Percentiles rank a stretch among this genome's conserved stretches.
phyloP scores from a whole-genome alignment of 1,139 yeast species.

The Geotrichum europaeum region DNA sequence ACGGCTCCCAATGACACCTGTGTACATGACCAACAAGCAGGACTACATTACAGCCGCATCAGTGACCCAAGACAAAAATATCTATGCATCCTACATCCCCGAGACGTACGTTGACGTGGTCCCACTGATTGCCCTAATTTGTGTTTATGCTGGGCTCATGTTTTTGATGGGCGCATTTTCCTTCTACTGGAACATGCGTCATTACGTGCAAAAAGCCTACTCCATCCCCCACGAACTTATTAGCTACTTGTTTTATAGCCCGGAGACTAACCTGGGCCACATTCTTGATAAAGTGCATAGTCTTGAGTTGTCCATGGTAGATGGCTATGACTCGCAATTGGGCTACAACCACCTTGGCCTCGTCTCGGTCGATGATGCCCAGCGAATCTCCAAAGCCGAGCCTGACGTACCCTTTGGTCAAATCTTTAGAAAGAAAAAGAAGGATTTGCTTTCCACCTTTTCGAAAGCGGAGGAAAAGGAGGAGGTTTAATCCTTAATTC shows the following conservation, averaged over 20 bases:
- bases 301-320: constrained; percentile 12
- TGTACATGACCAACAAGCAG: constrained; percentile 3
- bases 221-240: constrained; percentile 11
- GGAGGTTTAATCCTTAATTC: neutral
- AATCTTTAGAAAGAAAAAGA: neutral
- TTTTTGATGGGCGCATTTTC: neutral
- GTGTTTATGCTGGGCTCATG: neutral
- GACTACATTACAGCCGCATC: constrained; percentile 15
- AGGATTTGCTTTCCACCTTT: neutral
- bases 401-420: constrained; percentile 18
- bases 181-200: constrained; percentile 6
- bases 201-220: constrained; percentile 9
- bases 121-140: constrained; percentile 9
- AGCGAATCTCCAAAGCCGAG: constrained; percentile 8
- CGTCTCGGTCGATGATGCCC: constrained; percentile 13
- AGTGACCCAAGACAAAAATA: neutral
- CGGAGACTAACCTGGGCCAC: constrained; percentile 10
- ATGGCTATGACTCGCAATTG: constrained; percentile 15
- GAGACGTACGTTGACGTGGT: constrained; percentile 15
- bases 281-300: constrained; percentile 5
- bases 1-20: constrained; percentile 13
- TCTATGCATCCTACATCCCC: constrained; percentile 7
- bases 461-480: neutral
- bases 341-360: constrained; percentile 17
- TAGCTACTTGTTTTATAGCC: constrained; percentile 13